Evolutionary conservation across 495 filamentous ascomycete species (phyloP), one percentile per base, ranked within the genome.

Genomic region (Penicillium bovifimosum): DNA sequence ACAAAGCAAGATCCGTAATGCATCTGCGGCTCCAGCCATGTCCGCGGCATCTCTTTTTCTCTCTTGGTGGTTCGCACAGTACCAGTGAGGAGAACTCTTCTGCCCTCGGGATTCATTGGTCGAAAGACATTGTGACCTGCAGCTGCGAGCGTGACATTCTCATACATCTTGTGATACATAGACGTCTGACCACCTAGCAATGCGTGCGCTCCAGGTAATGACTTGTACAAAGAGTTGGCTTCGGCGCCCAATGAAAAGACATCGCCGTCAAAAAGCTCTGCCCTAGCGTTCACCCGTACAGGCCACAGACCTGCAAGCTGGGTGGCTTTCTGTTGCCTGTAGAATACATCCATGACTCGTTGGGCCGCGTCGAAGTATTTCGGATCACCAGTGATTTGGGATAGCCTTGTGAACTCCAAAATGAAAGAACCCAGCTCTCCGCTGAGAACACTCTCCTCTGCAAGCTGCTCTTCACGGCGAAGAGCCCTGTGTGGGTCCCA

Each of bases 321-420:
- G 3, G 87, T 95, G 32, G 59, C 35, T 14, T 60, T 56, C 67
- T 96, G 90, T 55, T 78, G 80, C 31, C 80, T 79, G 36, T 89
- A 83, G 13, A 96, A 76, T 8, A 79, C 80, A 56, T 93, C 69
- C 17, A 86, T 89, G 59, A 96, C 87, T 26, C 89, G 80, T 44
- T 89, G 84, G 33, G 95, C 75, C 2, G 92, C 91, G 68, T 96
- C 91, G 55, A 88, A 96, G 66, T 92, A 96, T 57, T 82, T 88
- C 6, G 81, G 66, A 45, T 96, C 78, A 20, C 83, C 79, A 0
- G 91, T 96, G 28, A 96, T 72, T 67, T 96, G 91, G 1, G 91
- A 84, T 13, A 96, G 78, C 5, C 91, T 79, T 2, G 89, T 96
- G 62, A 96, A 95, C 65, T 96, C 91, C 65, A 96, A 76, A 28